These are phyloP conservation scores for Corrigiola litoralis DNA, from an alignment of 179 eudicot genomes.

Conservation along the genomic window DNA sequence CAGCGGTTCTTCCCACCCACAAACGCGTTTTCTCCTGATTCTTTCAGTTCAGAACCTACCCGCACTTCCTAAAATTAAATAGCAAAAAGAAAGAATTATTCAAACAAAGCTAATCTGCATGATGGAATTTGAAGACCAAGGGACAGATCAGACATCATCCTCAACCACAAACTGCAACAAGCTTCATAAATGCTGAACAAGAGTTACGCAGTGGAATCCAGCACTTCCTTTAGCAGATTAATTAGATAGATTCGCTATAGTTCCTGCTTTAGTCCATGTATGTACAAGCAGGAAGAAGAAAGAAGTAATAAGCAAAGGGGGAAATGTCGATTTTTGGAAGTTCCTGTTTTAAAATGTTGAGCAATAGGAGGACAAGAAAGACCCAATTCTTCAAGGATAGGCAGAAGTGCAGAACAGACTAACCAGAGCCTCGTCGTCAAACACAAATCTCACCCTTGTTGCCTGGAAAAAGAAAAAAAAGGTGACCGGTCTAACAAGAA, in stretches of 20 bases:
- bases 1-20: conserved; percentile 98
- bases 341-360: too few relatives aligned
- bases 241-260: too few relatives aligned
- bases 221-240: background rate
- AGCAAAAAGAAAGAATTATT: background rate
- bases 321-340: too few relatives aligned
- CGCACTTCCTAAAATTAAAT: conserved; percentile 63
- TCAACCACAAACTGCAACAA: background rate
- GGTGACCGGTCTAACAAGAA: background rate
- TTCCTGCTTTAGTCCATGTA: too few relatives aligned
- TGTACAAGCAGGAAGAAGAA: too few relatives aligned
- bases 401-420: conserved; percentile 31
- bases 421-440: conserved; percentile 91
- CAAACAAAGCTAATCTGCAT: background rate
- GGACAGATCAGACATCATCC: background rate
- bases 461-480: conserved; percentile 48
- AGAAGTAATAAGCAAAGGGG: too few relatives aligned
- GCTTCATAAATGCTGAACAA: background rate
- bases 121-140: background rate
- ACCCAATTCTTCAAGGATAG: background rate
- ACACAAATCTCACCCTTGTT: conserved; percentile 94
- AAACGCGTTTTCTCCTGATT: conserved; percentile 85
- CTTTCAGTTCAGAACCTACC: conserved; percentile 76
- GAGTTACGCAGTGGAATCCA: background rate
- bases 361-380: background rate